Conservation (phyloP, 1,284 basidiomycete genomes). For the Cryptococcus sp. region DNA sequence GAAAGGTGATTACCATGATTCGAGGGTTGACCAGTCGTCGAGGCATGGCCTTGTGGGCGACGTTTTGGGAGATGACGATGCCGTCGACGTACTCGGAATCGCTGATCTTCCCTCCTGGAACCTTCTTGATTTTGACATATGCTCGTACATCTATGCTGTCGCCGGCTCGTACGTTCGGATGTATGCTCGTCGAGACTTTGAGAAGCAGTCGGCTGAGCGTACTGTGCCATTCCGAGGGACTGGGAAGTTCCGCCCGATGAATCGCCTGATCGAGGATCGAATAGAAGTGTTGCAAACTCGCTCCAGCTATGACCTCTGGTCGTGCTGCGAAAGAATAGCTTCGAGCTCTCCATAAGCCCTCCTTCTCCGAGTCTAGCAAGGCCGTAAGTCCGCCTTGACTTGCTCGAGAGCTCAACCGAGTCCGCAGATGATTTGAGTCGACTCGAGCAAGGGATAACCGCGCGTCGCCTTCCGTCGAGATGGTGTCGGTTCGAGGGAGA, state of each 20-base stretch:
- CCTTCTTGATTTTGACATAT: slow-evolving; percentile 98
- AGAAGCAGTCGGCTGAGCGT: slow-evolving; percentile 62
- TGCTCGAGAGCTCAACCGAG: slow-evolving; percentile 30
- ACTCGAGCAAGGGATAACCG: slow-evolving; percentile 17
- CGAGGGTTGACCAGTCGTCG: slow-evolving; percentile 58
- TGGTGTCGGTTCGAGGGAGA: slow-evolving; percentile 37
- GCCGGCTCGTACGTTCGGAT: slow-evolving; percentile 52
- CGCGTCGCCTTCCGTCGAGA: slow-evolving; percentile 27
- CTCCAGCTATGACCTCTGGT: slow-evolving; percentile 62
- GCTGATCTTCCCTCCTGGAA: slow-evolving; percentile 83
- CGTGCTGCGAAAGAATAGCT: slow-evolving; percentile 36
- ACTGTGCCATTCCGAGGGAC: slow-evolving; percentile 77
- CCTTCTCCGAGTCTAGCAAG: slow-evolving; percentile 38
- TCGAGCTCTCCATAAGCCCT: slow-evolving; percentile 42
- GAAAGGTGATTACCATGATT: slow-evolving; percentile 93
- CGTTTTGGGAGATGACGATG: slow-evolving; percentile 95
- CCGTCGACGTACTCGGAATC: slow-evolving; percentile 98
- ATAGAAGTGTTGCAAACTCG: slow-evolving; percentile 79
- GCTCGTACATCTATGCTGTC: slow-evolving; percentile 86
- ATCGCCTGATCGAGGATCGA: slow-evolving; percentile 73
- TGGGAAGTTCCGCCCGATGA: slow-evolving; percentile 64
- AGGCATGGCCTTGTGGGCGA: slow-evolving; percentile 77
- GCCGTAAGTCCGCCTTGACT: slow-evolving; percentile 39
- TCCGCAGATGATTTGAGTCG: slow-evolving; percentile 27
- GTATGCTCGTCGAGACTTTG: slow-evolving; percentile 42